Conservation (phyloP, 2,329 filamentous ascomycete genomes). For the Delphinella strobiligena region DNA sequence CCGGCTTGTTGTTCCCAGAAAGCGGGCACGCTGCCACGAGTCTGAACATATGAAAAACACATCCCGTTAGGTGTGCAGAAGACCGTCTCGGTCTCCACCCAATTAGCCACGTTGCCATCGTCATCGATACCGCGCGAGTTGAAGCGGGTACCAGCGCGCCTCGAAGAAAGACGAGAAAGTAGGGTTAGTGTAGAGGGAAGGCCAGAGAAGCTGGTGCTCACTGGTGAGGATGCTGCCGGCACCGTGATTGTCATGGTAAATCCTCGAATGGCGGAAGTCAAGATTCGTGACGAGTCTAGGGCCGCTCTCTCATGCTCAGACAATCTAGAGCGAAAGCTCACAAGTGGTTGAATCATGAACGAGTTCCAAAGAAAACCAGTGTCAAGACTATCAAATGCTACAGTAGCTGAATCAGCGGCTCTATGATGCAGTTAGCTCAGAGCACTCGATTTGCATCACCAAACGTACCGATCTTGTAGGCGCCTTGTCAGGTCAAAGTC, state of each 20-base stretch:
- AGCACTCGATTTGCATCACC: slow-evolving; percentile 7
- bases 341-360: slow-evolving; percentile 90
- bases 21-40: slow-evolving; percentile 82
- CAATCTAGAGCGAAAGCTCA: slow-evolving; percentile 76
- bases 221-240: slow-evolving; percentile 61
- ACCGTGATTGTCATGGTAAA: slow-evolving; percentile 83
- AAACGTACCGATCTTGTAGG: slow-evolving; percentile 74
- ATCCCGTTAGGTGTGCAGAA: slow-evolving; percentile 70
- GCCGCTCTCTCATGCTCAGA: slow-evolving; percentile 61
- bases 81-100: slow-evolving; percentile 93
- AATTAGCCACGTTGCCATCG: slow-evolving; percentile 94
- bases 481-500: slow-evolving; percentile 94
- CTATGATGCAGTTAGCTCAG: slow-evolving; percentile 1
- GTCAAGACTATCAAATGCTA: slow-evolving; percentile 88
- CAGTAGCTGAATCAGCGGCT: slow-evolving; percentile 41
- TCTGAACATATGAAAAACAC: slow-evolving; percentile 86
- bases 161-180: slow-evolving; percentile 83
- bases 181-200: slow-evolving; percentile 76
- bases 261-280: slow-evolving; percentile 88
- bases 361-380: slow-evolving; percentile 94
- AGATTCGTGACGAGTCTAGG: slow-evolving; percentile 74
- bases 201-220: slow-evolving; percentile 53
- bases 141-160: slow-evolving; percentile 85
- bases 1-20: slow-evolving; percentile 95
- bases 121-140: slow-evolving; percentile 97